Base-by-base conservation (phyloP, 2,329 filamentous ascomycete species). In the Trichothecium roseum region DNA sequence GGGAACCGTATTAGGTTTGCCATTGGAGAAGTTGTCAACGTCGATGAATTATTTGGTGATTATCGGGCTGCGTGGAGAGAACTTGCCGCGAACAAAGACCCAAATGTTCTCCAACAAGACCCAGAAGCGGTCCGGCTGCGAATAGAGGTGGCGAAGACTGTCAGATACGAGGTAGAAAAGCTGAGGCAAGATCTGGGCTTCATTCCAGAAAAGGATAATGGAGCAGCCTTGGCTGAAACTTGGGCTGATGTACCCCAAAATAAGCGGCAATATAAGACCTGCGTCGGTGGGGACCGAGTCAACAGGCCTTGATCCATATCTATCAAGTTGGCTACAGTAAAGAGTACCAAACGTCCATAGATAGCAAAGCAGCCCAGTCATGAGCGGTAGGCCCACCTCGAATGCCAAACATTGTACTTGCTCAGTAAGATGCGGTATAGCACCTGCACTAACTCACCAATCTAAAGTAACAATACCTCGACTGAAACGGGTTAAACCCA, bases 161-260 rank as follows among this genome's bases (percentile, higher is more conserved):
- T 96, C 24, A 71, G 91, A 33, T 71, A 82, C 37, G 82, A 93
- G 53, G 81, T 98, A 3, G 59, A 89, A 35, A 84, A 85, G 48
- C 69, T 96, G 16, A 72, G 89, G 42, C 68, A 74, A 43, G 69
- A 69, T 30, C 63, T 82, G 39, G 88, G 87, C 1, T 75, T 82
- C 42, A 73, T 82, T 1, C 45, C 46, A n/a, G 86, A 94, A 40
- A 81, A 93, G 45, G 84, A 94, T 46, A 78, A 83, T 0, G 79
- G 82, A 45, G 72, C 78, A 32, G 81, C 78, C 8, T 60, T 88
- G 18, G 85, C 83, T 1, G 84, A 89, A 57, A 94, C 87, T 2
- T 96, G 85, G 81, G 64, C 72, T 3, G 60, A 61, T 33, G 70
- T 74, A 40, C 66, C 64, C 13, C 6, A 24, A 24, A 55, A 55